phyloP scores from a whole-genome alignment of 768 basidiomycete genomes.

The Rhodotorula toruloides region DNA sequence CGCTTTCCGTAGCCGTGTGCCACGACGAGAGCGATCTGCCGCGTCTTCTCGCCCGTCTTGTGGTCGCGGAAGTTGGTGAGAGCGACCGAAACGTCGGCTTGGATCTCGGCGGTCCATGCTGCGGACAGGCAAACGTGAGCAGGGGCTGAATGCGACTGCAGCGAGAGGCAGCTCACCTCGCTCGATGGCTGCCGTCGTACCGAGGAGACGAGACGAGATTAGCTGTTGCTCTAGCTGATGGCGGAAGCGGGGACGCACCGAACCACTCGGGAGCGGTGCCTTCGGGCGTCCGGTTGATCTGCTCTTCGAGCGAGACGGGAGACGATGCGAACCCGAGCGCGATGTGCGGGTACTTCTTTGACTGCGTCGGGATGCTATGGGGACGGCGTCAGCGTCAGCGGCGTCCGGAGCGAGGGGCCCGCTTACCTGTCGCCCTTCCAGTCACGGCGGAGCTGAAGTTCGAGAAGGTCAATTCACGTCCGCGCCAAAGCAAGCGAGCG shows the following conservation, averaged over 20 bases:
- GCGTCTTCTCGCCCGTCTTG: constrained; percentile 13
- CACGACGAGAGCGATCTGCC: constrained; percentile 35
- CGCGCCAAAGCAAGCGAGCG: too few relatives aligned
- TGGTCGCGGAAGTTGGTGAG: constrained; percentile 28
- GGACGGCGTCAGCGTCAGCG: too few relatives aligned
- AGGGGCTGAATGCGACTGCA: background rate
- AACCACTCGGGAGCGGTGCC: constrained; percentile 57
- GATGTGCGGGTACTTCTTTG: constrained; percentile 22
- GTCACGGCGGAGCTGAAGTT: constrained; percentile 22
- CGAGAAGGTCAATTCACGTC: too few relatives aligned
- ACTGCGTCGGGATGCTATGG: constrained; percentile 20
- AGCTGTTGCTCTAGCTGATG: background rate
- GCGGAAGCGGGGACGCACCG: background rate
- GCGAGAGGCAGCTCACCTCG: constrained; percentile 12
- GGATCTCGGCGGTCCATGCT: constrained; percentile 36
- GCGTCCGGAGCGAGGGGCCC: background rate
- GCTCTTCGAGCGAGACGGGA: constrained; percentile 34
- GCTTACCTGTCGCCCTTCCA: constrained; percentile 38
- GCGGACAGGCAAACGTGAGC: background rate
- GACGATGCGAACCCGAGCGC: constrained; percentile 30
- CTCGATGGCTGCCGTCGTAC: constrained; percentile 23
- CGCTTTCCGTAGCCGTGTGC: constrained; percentile 35
- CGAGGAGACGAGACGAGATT: background rate
- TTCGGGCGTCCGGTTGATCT: constrained; percentile 38
- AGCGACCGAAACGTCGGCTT: constrained; percentile 34